Evolutionary conservation across 208 protist genomes (phyloP), one percentile per base, ranked within the genome.

Genomic region (Leishmania arabica): DNA sequence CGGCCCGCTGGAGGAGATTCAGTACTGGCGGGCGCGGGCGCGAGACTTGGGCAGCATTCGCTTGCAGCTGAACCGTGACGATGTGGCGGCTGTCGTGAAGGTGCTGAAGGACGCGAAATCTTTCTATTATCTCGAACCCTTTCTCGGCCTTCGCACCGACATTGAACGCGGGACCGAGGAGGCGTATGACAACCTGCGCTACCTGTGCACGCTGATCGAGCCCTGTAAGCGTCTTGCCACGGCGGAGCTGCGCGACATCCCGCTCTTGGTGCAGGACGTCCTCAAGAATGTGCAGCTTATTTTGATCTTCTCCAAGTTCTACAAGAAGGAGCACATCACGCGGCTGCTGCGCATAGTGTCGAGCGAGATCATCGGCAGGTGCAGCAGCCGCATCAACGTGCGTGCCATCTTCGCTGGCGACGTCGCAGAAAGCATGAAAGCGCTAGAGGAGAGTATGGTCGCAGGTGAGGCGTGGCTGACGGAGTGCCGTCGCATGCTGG

Each of bases 331-430:
- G 77, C 91, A 95, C 40, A 93, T 99, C 60, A 93, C 91, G 49
- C 93, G 95, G 0, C 89, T 99, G 40, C 91, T 99, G 65, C 89
- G 94, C 37, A 97, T 99, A 90, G 95, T 99, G 24, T 99, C 95
- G 13, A 99, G 98, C 88, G 97, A 99, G 86, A 98, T 99, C 80
- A 99, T 99, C 85, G 87, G 86, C 47, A 97, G 98, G 60, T 99
- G 99, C 88, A 93, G 95, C 80, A 90, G 85, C 58, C 86, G 93
- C 79, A 99, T 99, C 77, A 93, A 98, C 85, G 88, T 99, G 24
- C 80, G 89, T 2, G 95, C 99, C 27, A 99, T 99, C 83, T 98
- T 99, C 45, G 86, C 93, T 71, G 98, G 98, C 53, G 93, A 99
- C 74, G 98, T 99, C 65, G 84, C 91, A 8, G 80, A 85, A 37